Percentiles rank a stretch among this genome's conserved stretches.
phyloP scores from a whole-genome alignment of 805 yeast species.

The Spathaspora sp. region DNA sequence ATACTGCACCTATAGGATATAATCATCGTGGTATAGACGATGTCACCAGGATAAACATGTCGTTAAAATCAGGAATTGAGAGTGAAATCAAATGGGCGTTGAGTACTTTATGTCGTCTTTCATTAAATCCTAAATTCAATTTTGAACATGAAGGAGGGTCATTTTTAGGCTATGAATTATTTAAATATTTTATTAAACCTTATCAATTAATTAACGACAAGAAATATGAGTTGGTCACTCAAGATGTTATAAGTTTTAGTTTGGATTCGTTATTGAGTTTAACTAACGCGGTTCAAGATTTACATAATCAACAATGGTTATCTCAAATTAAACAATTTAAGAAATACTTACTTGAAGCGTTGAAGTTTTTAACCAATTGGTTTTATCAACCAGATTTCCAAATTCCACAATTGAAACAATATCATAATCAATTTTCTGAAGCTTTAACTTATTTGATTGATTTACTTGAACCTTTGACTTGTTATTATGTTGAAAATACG shows the following conservation, averaged over 20 bases:
- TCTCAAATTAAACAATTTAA: slow-evolving; percentile 52
- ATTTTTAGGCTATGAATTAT: slow-evolving; percentile 39
- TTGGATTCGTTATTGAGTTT: slow-evolving; percentile 58
- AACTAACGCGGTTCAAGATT: slow-evolving; percentile 81
- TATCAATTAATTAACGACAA: slow-evolving; percentile 19
- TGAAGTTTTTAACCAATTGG: slow-evolving; percentile 38
- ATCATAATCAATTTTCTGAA: slow-evolving; percentile 46
- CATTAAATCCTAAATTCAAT: slow-evolving; percentile 47
- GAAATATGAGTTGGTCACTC: slow-evolving; percentile 13
- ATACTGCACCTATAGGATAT: slow-evolving; percentile 17
- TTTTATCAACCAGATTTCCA: slow-evolving; percentile 18
- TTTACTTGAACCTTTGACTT: slow-evolving; percentile 76
- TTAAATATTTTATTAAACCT: slow-evolving; percentile 34
- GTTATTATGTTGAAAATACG: slow-evolving; percentile 74
- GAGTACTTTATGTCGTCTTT: slow-evolving; percentile 46
- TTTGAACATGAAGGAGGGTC: slow-evolving; percentile 36
- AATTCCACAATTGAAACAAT: slow-evolving; percentile 15
- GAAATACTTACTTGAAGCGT: slow-evolving; percentile 40
- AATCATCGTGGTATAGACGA: slow-evolving; percentile 58
- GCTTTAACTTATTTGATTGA: slow-evolving; percentile 67
- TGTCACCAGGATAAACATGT: slow-evolving; percentile 63
- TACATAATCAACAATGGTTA: slow-evolving; percentile 74
- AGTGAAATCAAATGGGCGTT: slow-evolving; percentile 74
- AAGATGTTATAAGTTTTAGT: slow-evolving; percentile 21
- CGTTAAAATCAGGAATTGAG: slow-evolving; percentile 60